phyloP scores from a whole-genome alignment of 2,329 filamentous ascomycete genomes.

The Atkinsonella hypoxylon region DNA sequence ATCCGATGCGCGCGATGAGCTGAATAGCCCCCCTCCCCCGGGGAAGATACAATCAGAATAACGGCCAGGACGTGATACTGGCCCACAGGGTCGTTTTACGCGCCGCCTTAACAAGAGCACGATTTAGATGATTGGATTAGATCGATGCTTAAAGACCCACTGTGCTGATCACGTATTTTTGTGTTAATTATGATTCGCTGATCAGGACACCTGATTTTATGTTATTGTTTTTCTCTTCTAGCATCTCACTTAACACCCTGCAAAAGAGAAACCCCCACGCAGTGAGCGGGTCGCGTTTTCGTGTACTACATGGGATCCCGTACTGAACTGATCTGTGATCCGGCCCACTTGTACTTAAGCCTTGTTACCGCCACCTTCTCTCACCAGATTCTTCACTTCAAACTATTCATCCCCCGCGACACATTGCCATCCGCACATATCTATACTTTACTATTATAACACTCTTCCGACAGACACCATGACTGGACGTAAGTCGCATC shows the following conservation, averaged over 20 bases:
- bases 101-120: neutral
- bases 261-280: neutral
- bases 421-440: constrained; percentile 7
- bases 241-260: neutral
- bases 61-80: too few relatives aligned
- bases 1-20: too few relatives aligned
- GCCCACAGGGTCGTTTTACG: too few relatives aligned
- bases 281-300: neutral
- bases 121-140: neutral
- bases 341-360: constrained; percentile 29
- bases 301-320: neutral
- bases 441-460: constrained; percentile 6
- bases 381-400: constrained; percentile 9
- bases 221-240: neutral
- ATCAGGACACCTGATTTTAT: neutral
- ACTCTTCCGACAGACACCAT: constrained; percentile 32
- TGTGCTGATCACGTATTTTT: neutral
- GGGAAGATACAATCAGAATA: too few relatives aligned
- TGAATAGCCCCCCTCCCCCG: too few relatives aligned
- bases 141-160: neutral
- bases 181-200: neutral
- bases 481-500: constrained; percentile 55
- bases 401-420: constrained; percentile 4
- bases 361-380: constrained; percentile 16
- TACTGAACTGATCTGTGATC: constrained; percentile 23